Base-by-base conservation (phyloP, 2,329 filamentous ascomycete genomes). In the Xylaria multiplex region DNA sequence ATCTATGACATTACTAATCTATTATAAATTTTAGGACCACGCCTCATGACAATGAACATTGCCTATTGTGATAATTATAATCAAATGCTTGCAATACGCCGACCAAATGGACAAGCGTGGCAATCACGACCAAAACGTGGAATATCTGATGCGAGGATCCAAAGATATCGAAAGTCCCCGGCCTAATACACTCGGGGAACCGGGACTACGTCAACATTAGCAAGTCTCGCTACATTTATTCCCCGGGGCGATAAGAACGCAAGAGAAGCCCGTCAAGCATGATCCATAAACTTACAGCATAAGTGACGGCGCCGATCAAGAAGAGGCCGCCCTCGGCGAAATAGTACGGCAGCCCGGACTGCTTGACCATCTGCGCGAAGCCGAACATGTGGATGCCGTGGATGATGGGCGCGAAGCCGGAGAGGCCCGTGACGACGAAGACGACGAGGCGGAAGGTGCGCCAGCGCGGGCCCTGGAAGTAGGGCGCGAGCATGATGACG, bases 81-180 rank as follows among this genome's bases (percentile, higher is more conserved):
- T 74, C 72, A 46, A 74, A 76, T 1, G 73, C 75, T 32, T 69
- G 46, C 30, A 78, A 59, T 27, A 78, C 64, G n/a, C 76, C 80
- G 49, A 77, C 70, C 46, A 82, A 67, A 73, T 84, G 79, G 13
- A 80, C 72, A 32, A 75, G 68, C 30, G 79, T 78, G 6, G 79
- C 80, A 5, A 83, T 37, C 0, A 82, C 81, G 9, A 83, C 80
- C 6, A 82, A 74, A 11, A 81, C 69, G 59, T 84, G 82, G 61
- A 84, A 83, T 6, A 83, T 77, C 66, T 83, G 81, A 64, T 83
- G 82, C 14, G 81, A 84, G 3, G 78, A 77, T 16, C 81, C 80
- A 67, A 75, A 80, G 37, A 82, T 78, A 69, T 84, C 82, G 70
- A 84, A 84, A 8, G 63, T 74, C 2, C 80, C 81, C 1, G 81